Evolutionary conservation across 2,329 filamentous ascomycete genomes (phyloP).

Genomic region (Verticillium nubilum): DNA sequence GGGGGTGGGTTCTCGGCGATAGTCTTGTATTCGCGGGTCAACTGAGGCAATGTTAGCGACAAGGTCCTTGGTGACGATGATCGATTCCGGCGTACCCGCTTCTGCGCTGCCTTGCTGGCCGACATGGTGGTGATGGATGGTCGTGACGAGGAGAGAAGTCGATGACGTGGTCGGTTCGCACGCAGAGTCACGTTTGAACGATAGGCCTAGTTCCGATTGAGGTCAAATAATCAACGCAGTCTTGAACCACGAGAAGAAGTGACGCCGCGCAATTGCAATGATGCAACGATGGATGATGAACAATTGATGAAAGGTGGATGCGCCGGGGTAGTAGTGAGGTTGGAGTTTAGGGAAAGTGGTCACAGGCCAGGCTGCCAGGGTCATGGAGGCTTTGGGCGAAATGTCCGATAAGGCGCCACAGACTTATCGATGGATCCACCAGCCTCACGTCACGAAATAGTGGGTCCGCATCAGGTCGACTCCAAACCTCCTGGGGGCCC

Average conservation of each 20-base stretch:
- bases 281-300: neutral
- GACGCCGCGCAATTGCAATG: neutral
- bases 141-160: neutral
- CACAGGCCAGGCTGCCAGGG: neutral
- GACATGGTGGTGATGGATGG: slow-evolving; percentile 42
- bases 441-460: neutral
- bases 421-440: neutral
- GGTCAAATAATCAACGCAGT: slow-evolving; percentile 9
- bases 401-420: neutral
- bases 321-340: neutral
- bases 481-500: neutral
- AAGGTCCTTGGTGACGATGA: neutral
- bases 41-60: slow-evolving; percentile 29
- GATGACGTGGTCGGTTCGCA: slow-evolving; percentile 10
- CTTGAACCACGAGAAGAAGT: neutral
- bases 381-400: neutral
- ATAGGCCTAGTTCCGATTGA: neutral
- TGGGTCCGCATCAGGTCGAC: neutral
- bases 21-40: slow-evolving; percentile 58
- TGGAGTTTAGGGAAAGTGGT: slow-evolving; percentile 1
- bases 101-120: slow-evolving; percentile 64
- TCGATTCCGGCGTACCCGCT: slow-evolving; percentile 48
- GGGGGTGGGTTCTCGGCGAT: slow-evolving; percentile 73
- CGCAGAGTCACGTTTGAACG: slow-evolving; percentile 7
- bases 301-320: neutral